Conservation (phyloP, 352 stramenopile genomes). For the Phytopythium helicoides region DNA sequence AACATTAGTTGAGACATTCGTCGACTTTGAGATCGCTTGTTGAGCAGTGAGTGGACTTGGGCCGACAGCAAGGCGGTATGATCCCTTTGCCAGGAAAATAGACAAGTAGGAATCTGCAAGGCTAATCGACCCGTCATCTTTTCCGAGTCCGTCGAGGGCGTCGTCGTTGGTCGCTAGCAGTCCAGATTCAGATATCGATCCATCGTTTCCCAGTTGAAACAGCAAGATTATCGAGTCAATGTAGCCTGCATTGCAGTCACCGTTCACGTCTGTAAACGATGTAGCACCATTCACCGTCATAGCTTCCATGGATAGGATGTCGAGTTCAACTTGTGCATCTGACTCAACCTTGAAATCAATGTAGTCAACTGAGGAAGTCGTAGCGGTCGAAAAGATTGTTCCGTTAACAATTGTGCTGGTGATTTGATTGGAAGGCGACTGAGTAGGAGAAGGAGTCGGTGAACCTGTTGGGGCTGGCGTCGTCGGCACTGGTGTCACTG, state of each 20-base stretch:
- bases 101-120: conserved; percentile 55
- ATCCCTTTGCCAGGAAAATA: conserved; percentile 28
- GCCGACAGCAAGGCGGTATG: conserved; percentile 60
- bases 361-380: conserved; percentile 59
- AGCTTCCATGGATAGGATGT: conserved; percentile 66
- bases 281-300: conserved; percentile 11
- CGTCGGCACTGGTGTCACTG: conserved; percentile 6
- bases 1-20: conserved; percentile 29
- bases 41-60: conserved; percentile 43
- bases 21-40: conserved; percentile 39
- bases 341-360: conserved; percentile 50
- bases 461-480: not conserved
- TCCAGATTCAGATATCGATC: conserved; percentile 11
- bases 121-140: conserved; percentile 48
- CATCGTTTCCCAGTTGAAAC: conserved; percentile 32
- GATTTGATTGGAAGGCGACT: too few species aligned
- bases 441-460: too few species aligned
- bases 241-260: conserved; percentile 66
- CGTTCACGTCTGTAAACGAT: conserved; percentile 56
- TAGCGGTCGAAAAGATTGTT: conserved; percentile 58
- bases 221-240: conserved; percentile 64
- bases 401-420: conserved; percentile 43
- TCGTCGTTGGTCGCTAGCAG: conserved; percentile 47
- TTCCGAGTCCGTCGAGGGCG: conserved; percentile 37
- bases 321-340: conserved; percentile 43